Conservation (phyloP, 768 basidiomycete genomes). For the Rhizopogon rudus region DNA sequence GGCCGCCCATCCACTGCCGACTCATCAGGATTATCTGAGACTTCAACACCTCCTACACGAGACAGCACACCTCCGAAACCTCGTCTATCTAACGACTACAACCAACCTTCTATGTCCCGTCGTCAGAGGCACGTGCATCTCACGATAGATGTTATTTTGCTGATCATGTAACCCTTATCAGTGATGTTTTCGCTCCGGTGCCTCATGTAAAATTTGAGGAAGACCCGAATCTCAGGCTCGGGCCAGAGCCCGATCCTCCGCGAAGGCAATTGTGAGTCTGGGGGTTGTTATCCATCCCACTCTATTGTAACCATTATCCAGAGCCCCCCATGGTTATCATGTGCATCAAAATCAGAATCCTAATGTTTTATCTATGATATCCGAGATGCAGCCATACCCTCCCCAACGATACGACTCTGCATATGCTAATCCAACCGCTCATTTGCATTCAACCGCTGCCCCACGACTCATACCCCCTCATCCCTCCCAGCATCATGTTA, state of each 20-base stretch:
- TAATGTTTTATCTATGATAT: constrained; percentile 50
- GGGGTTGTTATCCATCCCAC: not conserved
- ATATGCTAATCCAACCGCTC: constrained; percentile 32
- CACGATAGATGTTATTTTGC: not conserved
- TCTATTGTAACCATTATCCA: constrained; percentile 19
- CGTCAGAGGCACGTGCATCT: constrained; percentile 33
- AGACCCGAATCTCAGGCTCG: constrained; percentile 17
- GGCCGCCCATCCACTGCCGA: constrained; percentile 71
- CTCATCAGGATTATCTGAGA: constrained; percentile 67
- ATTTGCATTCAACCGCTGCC: constrained; percentile 27
- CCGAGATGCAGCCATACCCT: constrained; percentile 52
- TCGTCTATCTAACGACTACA: constrained; percentile 38
- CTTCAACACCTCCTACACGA: constrained; percentile 67
- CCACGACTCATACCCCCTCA: constrained; percentile 34
- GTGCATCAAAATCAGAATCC: constrained; percentile 36
- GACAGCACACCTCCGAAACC: constrained; percentile 56
- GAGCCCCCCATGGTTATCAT: constrained; percentile 41
- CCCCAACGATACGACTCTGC: constrained; percentile 48
- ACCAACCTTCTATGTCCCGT: constrained; percentile 33
- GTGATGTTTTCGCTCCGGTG: not conserved
- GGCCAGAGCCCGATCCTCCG: constrained; percentile 36
- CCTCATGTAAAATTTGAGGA: not conserved
- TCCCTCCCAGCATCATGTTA: constrained; percentile 26
- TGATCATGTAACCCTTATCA: not conserved
- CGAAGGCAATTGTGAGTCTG: constrained; percentile 45